phyloP scores from a whole-genome alignment of 306 rosid species.

The Psophocarpus tetragonolobus region DNA sequence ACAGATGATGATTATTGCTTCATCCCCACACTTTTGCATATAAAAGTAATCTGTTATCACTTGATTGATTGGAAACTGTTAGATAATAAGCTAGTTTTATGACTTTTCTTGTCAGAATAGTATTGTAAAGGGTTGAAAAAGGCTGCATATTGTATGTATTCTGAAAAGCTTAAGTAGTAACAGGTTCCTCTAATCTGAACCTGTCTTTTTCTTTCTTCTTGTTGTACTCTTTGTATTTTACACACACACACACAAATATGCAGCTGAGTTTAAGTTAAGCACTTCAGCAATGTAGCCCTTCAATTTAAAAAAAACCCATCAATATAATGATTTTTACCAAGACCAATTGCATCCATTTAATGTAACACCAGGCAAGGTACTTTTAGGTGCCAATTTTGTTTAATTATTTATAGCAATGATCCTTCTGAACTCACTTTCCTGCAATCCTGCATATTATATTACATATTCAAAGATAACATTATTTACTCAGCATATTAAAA shows the following conservation, averaged over 20 bases:
- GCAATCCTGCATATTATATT: too few species aligned
- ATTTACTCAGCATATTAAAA: not conserved
- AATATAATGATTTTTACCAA: not conserved
- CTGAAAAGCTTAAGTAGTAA: too few species aligned
- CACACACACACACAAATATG: too few species aligned
- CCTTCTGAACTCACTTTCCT: not conserved
- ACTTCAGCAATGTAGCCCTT: too few species aligned
- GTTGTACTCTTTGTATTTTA: too few species aligned
- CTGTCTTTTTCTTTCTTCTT: too few species aligned
- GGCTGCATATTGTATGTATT: too few species aligned
- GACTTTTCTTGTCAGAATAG: too few species aligned
- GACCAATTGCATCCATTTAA: slow-evolving; percentile 4
- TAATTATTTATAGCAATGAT: not conserved
- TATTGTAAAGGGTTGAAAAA: too few species aligned
- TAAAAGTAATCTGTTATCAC: not conserved
- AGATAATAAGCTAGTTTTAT: too few species aligned
- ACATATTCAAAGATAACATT: slow-evolving; percentile 1
- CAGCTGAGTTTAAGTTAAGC: too few species aligned
- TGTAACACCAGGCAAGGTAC: not conserved
- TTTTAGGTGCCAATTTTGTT: not conserved
- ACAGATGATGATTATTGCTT: not conserved
- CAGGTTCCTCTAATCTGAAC: too few species aligned
- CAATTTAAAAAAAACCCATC: not conserved
- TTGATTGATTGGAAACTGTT: not conserved
- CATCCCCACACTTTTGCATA: not conserved